phyloP scores from a whole-genome alignment of 768 basidiomycete genomes.

The Daedaleopsis sinensis region DNA sequence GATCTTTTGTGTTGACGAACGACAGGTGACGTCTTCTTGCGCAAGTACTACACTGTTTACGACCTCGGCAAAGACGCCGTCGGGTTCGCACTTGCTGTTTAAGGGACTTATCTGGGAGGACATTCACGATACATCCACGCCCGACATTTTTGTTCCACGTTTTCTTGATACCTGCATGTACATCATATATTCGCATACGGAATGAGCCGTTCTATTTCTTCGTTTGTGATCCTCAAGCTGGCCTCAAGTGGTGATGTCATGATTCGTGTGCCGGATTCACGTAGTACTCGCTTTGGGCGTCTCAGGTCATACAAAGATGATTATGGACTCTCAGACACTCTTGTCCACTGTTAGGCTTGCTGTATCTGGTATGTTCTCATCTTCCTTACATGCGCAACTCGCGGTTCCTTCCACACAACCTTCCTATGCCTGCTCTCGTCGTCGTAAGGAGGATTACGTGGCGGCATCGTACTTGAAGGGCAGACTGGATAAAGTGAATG shows the following conservation, averaged over 20 bases:
- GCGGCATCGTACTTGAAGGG: conserved; percentile 23
- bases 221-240: no score
- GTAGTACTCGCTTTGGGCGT: no score
- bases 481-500: conserved; percentile 66
- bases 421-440: conserved; percentile 1
- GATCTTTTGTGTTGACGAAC: no score
- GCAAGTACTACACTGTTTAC: conserved; percentile 92
- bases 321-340: no score
- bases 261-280: no score
- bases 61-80: conserved; percentile 79
- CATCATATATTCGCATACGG: conserved; percentile 5
- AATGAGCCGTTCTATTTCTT: conserved; percentile 1
- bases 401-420: not conserved
- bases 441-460: conserved; percentile 17
- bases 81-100: conserved; percentile 70
- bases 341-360: not conserved
- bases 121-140: not conserved
- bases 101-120: conserved; percentile 16
- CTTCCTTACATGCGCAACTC: not conserved
- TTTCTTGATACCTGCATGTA: conserved; percentile 21
- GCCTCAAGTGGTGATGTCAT: no score
- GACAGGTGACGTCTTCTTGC: conserved; percentile 85
- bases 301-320: no score
- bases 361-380: conserved; percentile 1
- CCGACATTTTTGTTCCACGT: not conserved